phyloP scores from a whole-genome alignment of 805 yeast genomes.

The Candida pseudofarinosa region DNA sequence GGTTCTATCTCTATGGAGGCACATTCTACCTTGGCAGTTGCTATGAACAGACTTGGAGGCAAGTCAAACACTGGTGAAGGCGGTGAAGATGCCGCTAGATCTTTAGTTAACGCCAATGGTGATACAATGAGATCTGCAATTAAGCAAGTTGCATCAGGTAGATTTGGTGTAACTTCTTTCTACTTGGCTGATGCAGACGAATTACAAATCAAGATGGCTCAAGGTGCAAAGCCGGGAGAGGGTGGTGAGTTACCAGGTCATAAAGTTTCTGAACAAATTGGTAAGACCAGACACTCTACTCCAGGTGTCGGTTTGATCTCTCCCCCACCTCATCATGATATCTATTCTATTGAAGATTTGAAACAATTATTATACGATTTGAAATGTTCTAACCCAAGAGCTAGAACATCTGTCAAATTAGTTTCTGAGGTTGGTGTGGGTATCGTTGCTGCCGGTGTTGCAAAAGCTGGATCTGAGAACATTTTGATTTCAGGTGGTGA shows the following conservation, averaged over 20 bases:
- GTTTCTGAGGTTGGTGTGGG: constrained; percentile 99
- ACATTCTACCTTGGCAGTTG: constrained; percentile 95
- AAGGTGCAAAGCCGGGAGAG: constrained; percentile 99
- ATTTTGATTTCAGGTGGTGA: constrained; percentile 95
- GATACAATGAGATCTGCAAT: constrained; percentile 99
- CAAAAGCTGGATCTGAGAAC: constrained; percentile 97
- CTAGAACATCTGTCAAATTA: constrained; percentile 92
- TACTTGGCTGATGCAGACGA: constrained; percentile 96
- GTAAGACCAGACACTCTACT: constrained; percentile 93
- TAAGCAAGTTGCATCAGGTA: constrained; percentile 95
- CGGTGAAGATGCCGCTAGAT: constrained; percentile 95
- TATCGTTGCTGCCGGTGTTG: constrained; percentile 98
- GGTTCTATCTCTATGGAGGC: constrained; percentile 99
- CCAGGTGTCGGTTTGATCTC: constrained; percentile 95
- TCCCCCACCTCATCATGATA: constrained; percentile 99
- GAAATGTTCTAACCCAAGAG: constrained; percentile 95
- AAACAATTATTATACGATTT: constrained; percentile 94
- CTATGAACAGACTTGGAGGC: constrained; percentile 97
- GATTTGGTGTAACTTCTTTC: constrained; percentile 96
- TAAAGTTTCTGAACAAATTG: constrained; percentile 84
- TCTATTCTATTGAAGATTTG: constrained; percentile 95
- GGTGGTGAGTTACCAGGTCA: constrained; percentile 98
- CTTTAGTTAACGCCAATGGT: constrained; percentile 75
- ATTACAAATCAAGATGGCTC: constrained; percentile 97
- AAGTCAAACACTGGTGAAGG: constrained; percentile 99